Conservation (phyloP, 768 basidiomycete genomes). For the Candolleomyces efflorescens region DNA sequence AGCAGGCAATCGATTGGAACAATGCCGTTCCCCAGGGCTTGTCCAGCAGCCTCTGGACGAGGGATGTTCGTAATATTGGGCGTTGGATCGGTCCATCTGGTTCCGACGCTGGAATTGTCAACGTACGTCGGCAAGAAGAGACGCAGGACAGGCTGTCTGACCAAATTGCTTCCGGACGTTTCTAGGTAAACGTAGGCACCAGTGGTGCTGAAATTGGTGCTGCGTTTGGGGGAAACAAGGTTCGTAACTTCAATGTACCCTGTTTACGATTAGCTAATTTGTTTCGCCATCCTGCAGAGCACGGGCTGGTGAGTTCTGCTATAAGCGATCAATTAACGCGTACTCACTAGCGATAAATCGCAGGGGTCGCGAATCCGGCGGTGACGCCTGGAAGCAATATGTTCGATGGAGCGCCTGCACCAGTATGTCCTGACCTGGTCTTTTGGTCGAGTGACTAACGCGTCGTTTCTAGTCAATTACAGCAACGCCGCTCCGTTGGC, state of each 20-base stretch:
- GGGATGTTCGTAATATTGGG: conserved; percentile 76
- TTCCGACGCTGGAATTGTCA: conserved; percentile 89
- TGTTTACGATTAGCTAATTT: not conserved
- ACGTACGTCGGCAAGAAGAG: conserved; percentile 46
- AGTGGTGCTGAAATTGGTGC: conserved; percentile 66
- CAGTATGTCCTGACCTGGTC: conserved; percentile 28
- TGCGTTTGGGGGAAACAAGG: conserved; percentile 95
- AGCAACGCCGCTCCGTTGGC: conserved; percentile 86
- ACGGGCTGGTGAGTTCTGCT: conserved; percentile 68
- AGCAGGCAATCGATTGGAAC: conserved; percentile 86
- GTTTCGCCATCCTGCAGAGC: conserved; percentile 41
- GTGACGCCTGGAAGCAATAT: conserved; percentile 98
- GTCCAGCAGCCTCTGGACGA: conserved; percentile 89
- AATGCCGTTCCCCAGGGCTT: conserved; percentile 91
- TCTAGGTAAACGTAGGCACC: conserved; percentile 54
- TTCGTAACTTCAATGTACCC: conserved; percentile 18
- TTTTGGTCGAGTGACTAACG: not conserved
- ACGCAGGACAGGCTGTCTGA: conserved; percentile 13
- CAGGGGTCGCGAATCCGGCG: conserved; percentile 95
- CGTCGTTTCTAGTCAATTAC: conserved; percentile 65
- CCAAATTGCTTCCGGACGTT: conserved; percentile 7
- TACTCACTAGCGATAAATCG: conserved; percentile 15
- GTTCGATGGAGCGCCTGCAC: conserved; percentile 92
- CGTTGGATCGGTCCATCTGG: conserved; percentile 91
- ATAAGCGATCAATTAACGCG: conserved; percentile 3